Evolutionary conservation across 2,329 filamentous ascomycete genomes (phyloP).

Genomic region (Fusarium sterilihyphosum): DNA sequence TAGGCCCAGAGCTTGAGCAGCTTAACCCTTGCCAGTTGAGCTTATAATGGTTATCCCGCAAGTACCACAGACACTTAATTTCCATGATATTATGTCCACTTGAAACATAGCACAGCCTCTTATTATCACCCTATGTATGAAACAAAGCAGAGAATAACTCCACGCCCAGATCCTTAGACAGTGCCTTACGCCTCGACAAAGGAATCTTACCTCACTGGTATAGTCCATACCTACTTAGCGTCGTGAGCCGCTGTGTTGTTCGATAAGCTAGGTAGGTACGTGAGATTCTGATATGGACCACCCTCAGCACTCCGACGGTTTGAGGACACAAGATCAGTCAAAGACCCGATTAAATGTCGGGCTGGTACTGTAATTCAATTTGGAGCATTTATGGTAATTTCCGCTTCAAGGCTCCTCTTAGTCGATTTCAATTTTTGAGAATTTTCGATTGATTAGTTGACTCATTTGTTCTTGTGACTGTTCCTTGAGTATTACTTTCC

Average conservation of each 20-base stretch:
- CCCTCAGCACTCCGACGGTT: neutral
- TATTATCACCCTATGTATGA: neutral
- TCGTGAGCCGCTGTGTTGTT: neutral
- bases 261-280: neutral
- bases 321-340: neutral
- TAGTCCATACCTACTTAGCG: neutral
- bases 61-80: neutral
- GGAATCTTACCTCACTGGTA: conserved; percentile 9
- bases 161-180: neutral
- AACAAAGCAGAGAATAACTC: conserved; percentile 10
- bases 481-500: neutral
- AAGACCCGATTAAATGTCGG: neutral
- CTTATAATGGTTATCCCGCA: neutral
- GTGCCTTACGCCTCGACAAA: conserved; percentile 7
- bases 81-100: neutral
- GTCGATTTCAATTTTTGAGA: neutral
- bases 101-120: conserved; percentile 34
- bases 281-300: neutral
- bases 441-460: neutral
- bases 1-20: neutral
- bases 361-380: neutral
- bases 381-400: neutral
- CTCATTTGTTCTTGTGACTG: neutral
- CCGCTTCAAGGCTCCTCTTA: neutral
- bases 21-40: neutral